Base-by-base conservation (phyloP, 805 yeast genomes). In the Wickerhamomyces silvicola region DNA sequence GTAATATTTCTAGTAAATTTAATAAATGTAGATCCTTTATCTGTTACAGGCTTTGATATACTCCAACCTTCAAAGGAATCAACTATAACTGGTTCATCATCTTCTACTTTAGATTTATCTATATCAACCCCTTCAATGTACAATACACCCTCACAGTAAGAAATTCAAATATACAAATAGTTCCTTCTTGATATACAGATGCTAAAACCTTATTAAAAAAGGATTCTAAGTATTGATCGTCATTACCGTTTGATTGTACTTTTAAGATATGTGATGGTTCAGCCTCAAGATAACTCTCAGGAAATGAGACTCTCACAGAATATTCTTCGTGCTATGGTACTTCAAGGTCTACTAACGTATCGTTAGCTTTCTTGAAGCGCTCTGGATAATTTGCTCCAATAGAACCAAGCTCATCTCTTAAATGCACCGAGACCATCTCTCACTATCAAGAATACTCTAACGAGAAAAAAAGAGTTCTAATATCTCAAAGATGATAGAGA, bases 361-460 rank as follows among this genome's bases (percentile, higher is more conserved):
- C 63, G 16, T 57, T 55, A 17, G 57, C 46, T 10, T 43, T 45
- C 4, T 58, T 56, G 22, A 76, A 52, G 24, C 75, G 65, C 11
- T 68, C 82, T 1, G 95, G 96, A 50, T 75, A 90, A 10, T 92
- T 90, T 4, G 96, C 92, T 35, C 84, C 81, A 9, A 90, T 76
- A 10, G 95, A 90, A 24, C 72, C 77, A 13, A 85, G 57, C 50
- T 90, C 98, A 33, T 85, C 92, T 14, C 50, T 50, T 6, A 81
- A 58, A 21, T 78, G 81, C 38, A 71, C 71, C 2, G 61, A 52
- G n/a, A 45, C 24, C 50, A 46, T 43, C 4, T 3, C 11, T 6
- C 8, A 18, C 12, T 15, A 18, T 14, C 5, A 7, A 18, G 9
- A n/a, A 9, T 20, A 6, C 18, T 12, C 22, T 27, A 7, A n/a